phyloP scores from a whole-genome alignment of 139 green algal species.

The Haematococcus lacustris region DNA sequence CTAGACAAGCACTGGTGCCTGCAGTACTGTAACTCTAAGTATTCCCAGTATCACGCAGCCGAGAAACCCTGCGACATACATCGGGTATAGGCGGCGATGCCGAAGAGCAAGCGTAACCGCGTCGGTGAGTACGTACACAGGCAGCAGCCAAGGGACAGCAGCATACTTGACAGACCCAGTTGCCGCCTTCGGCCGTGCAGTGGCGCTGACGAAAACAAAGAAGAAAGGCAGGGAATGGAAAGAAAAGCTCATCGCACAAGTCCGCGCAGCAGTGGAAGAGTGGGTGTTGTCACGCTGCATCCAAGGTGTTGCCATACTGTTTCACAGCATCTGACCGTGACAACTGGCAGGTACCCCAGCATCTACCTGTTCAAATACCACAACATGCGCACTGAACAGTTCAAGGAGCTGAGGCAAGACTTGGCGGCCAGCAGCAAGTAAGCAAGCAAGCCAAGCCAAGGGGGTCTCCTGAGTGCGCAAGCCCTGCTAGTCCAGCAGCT shows the following conservation, averaged over 20 bases:
- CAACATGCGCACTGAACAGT: constrained; percentile 91
- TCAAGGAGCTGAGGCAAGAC: constrained; percentile 88
- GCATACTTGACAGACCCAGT: background rate
- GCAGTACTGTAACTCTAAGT: too few species aligned
- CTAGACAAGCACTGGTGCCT: too few species aligned
- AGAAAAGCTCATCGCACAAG: constrained; percentile 69
- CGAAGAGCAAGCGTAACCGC: constrained; percentile 83
- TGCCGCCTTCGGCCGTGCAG: constrained; percentile 18
- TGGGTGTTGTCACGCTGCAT: constrained; percentile 43
- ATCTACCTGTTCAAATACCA: constrained; percentile 82
- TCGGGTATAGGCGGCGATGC: too few species aligned
- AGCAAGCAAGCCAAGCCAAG: constrained; percentile 3
- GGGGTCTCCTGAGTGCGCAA: too few species aligned
- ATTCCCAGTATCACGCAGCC: too few species aligned
- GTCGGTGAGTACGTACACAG: constrained; percentile 51
- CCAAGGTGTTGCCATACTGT: too few species aligned
- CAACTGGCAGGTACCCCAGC: constrained; percentile 52
- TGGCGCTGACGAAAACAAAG: constrained; percentile 78
- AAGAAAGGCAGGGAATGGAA: constrained; percentile 94
- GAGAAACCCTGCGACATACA: too few species aligned
- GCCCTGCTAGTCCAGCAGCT: too few species aligned
- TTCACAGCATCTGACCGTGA: too few species aligned
- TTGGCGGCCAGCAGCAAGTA: constrained; percentile 63
- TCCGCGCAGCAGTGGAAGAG: constrained; percentile 67
- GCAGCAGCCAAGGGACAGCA: background rate